These are phyloP conservation scores for Epipyxis sp. DNA, from an alignment of 108 stramenopile genomes.

Conservation along the genomic window DNA sequence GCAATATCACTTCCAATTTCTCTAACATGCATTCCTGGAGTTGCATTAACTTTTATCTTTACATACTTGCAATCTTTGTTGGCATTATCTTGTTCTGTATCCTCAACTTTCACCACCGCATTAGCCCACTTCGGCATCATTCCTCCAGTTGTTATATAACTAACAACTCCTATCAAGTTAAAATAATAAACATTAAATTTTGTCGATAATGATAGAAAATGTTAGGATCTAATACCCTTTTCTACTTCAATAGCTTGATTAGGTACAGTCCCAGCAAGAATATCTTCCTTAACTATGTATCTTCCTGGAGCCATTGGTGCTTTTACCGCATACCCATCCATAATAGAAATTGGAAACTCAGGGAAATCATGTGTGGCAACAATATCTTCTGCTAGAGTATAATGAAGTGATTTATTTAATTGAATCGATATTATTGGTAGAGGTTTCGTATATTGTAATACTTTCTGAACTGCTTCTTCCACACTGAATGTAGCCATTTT, in stretches of 20 bases:
- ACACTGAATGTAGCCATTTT: background rate
- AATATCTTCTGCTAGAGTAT: constrained; percentile 29
- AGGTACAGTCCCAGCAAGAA: background rate
- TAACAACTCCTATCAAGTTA: background rate
- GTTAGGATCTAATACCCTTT: background rate
- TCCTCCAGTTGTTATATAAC: constrained; percentile 60
- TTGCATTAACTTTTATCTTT: background rate
- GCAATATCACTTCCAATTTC: constrained; percentile 42
- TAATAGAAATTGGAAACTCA: constrained; percentile 49
- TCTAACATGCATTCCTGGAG: constrained; percentile 42
- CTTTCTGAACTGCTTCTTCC: constrained; percentile 13
- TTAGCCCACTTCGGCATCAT: constrained; percentile 49
- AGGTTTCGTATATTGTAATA: background rate
- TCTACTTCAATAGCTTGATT: constrained; percentile 15
- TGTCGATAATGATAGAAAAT: no score
- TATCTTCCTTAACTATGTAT: background rate
- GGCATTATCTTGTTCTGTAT: background rate
- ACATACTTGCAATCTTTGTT: no score
- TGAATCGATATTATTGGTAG: background rate
- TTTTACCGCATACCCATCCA: constrained; percentile 59
- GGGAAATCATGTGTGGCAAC: constrained; percentile 36
- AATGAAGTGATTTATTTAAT: background rate
- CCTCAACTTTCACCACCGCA: constrained; percentile 50
- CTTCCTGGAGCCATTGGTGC: constrained; percentile 29
- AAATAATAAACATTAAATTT: no score